Base-by-base conservation (phyloP, 768 basidiomycete species). In the Termitomyces sp. region DNA sequence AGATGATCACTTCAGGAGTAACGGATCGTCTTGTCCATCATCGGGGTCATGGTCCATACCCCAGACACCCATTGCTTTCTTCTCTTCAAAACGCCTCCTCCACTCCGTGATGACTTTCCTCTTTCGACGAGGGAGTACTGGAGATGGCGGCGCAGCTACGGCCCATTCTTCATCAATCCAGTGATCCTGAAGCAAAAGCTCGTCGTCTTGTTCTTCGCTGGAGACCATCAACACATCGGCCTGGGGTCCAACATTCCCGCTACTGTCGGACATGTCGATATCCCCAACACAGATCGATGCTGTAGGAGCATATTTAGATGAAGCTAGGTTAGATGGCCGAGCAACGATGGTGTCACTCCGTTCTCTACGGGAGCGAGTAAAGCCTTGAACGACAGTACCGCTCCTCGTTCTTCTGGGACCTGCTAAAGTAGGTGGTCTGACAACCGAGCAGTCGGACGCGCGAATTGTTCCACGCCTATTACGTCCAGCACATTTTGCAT, bases 391-490 rank as follows among this genome's bases (percentile, higher is more conserved):
- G 35, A 81, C 64, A 3, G 81, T 81, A 2, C 77, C 81, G 47
- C 78, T 80, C 45, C 79, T 74, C 9, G 77, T 76, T 9, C 81
- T 72, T 21, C 71, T 67, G 12, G 73, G 61, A 14, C 65, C 65
- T 37, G 44, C 41, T 24, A 54, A 54, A 42, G 14, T 56, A 45
- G 53, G 30, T 35, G 45, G 37, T 10, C 49, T 53, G 5, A 60
- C 53, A 34, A 58, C 70, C 34, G 59, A 19, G 46, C 70, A 74
- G 58, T 78, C 77, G n/a, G 74, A 81, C 47, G 74, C 79, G 50
- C 73, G 79, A 63, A 75, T 82, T 51, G 76, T 82, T 57, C 72
- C 78, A 24, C 72, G 79, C 17, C 80, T 76, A 57, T 68, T 64
- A 42, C 68, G 59, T 53, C 69, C 60, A 54, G 67, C 42, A 35